A percentile compares a stretch with the other conserved stretches of the same genome.
Conservation (phyloP, 208 protist species). For the Porcisia deanei region DNA sequence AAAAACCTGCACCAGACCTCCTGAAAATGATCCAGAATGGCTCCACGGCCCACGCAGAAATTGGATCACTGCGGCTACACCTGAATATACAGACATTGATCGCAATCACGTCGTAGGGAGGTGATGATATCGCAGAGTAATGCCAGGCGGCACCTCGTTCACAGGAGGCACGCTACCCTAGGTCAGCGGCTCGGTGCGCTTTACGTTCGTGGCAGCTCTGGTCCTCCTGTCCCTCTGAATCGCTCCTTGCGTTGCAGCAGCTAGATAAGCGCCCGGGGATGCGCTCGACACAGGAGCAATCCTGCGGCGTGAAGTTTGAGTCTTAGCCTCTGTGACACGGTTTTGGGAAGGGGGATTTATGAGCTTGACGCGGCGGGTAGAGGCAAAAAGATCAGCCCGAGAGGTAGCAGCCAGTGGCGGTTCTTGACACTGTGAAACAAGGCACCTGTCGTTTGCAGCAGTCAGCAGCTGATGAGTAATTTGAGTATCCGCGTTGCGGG, state of each 20-base stretch:
- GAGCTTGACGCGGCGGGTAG: neutral
- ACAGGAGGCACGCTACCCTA: constrained; percentile 33
- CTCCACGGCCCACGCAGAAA: neutral
- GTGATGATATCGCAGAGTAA: constrained; percentile 18
- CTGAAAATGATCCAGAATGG: neutral
- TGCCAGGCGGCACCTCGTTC: constrained; percentile 42
- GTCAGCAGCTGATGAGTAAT: neutral
- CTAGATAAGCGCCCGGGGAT: neutral
- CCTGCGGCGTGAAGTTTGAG: neutral
- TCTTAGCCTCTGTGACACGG: neutral
- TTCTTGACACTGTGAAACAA: neutral
- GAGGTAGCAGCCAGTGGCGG: neutral
- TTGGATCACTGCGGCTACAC: neutral
- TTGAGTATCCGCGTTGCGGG: neutral
- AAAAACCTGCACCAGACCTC: neutral
- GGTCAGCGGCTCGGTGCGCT: constrained; percentile 15
- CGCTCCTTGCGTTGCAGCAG: neutral
- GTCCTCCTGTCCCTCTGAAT: neutral
- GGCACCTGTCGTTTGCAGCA: neutral
- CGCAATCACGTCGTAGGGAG: neutral
- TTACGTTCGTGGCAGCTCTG: neutral
- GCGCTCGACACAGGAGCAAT: too few relatives aligned
- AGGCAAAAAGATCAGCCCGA: neutral
- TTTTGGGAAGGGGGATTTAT: neutral
- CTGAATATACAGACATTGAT: neutral